Percentiles rank a stretch among this genome's conserved stretches.
These are phyloP conservation scores for Nakaseomyces delphensis DNA, from an alignment of 1,139 yeast species.

Conservation along the genomic window DNA sequence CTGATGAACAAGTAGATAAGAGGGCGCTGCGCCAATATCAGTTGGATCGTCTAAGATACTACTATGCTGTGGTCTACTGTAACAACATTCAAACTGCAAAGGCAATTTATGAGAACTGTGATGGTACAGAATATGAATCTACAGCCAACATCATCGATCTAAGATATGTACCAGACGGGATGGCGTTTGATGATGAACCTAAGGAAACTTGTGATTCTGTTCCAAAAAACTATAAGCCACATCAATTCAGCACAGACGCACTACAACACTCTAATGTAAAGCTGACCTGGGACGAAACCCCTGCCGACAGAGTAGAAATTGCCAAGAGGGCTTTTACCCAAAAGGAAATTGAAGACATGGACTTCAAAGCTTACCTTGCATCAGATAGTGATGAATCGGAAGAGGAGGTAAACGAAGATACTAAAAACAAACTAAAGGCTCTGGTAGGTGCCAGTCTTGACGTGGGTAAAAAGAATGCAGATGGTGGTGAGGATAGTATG, in stretches of 20 bases:
- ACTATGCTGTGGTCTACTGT: conserved; percentile 86
- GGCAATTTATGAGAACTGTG: conserved; percentile 74
- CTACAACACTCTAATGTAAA: conserved; percentile 89
- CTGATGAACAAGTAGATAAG: conserved; percentile 63
- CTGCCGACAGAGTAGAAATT: conserved; percentile 74
- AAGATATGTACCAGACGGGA: conserved; percentile 85
- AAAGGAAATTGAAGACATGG: conserved; percentile 92
- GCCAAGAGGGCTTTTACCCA: conserved; percentile 78
- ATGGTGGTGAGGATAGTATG: conserved; percentile 54
- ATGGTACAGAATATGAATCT: conserved; percentile 92
- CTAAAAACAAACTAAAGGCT: conserved; percentile 56
- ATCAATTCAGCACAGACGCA: conserved; percentile 82
- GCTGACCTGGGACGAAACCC: conserved; percentile 97
- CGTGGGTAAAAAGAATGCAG: conserved; percentile 20
- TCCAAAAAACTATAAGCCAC: conserved; percentile 76
- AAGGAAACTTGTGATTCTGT: conserved; percentile 63
- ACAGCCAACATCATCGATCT: conserved; percentile 92
- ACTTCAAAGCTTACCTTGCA: conserved; percentile 89
- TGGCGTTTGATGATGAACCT: conserved; percentile 72
- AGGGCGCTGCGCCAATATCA: conserved; percentile 67
- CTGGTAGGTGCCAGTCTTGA: conserved; percentile 36
- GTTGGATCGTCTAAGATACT: conserved; percentile 77
- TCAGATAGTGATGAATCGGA: conserved; percentile 61
- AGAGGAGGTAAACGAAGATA: conserved; percentile 35
- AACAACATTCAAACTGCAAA: conserved; percentile 67